Conservation (phyloP, 257 asterid genomes). For the Rauvolfia tetraphylla region DNA sequence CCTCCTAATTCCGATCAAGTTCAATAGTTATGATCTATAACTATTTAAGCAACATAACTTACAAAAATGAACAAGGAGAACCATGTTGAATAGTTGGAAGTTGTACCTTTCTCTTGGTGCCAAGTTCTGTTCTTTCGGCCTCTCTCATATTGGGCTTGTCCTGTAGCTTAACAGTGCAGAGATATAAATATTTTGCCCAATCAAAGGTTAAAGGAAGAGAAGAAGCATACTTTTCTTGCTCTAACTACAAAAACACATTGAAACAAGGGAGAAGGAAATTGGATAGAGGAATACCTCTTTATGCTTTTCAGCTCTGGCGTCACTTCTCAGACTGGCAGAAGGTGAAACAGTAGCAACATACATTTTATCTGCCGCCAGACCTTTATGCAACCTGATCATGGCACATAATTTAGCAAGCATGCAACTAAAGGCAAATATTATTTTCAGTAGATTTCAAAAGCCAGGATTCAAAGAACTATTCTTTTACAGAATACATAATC, state of each 20-base stretch:
- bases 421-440: not conserved
- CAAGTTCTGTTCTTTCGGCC: slow-evolving; percentile 40
- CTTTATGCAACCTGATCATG: slow-evolving; percentile 42
- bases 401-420: not conserved
- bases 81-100: not conserved
- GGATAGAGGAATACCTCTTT: slow-evolving; percentile 50
- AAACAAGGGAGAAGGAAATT: not conserved
- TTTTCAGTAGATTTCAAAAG: not conserved
- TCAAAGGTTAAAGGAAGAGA: not conserved
- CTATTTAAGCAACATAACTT: not conserved
- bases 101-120: slow-evolving; percentile 55
- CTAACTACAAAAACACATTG: not conserved
- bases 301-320: slow-evolving; percentile 56
- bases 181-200: not conserved
- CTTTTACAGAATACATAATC: not conserved
- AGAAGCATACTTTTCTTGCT: not conserved
- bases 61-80: not conserved
- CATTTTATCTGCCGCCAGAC: slow-evolving; percentile 33
- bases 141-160: slow-evolving; percentile 57
- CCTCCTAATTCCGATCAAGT: slow-evolving; percentile 3
- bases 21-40: not conserved
- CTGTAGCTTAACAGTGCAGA: slow-evolving; percentile 40
- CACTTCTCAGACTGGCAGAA: slow-evolving; percentile 39
- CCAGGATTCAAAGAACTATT: not conserved
- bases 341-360: slow-evolving; percentile 29